phyloP scores from a whole-genome alignment of 805 yeast species.

The Kodamaea fukazawae region DNA sequence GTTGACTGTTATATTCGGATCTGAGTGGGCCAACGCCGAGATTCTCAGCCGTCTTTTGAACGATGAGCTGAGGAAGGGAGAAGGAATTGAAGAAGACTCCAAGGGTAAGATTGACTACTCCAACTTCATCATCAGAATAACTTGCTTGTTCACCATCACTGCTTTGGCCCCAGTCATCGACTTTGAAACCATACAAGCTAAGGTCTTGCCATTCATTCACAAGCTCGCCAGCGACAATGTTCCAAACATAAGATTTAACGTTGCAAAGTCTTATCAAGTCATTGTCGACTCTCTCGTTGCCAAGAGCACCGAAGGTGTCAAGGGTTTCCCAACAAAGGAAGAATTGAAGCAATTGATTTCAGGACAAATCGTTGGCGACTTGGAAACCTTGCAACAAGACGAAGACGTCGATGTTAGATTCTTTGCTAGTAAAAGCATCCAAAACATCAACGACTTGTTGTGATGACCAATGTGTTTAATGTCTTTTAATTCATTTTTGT shows the following conservation, averaged over 20 bases:
- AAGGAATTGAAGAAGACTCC: slow-evolving; percentile 21
- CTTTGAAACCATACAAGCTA: slow-evolving; percentile 52
- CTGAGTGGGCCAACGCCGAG: slow-evolving; percentile 87
- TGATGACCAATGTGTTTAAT: slow-evolving; percentile 1
- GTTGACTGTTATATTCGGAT: slow-evolving; percentile 83
- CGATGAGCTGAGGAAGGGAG: slow-evolving; percentile 15
- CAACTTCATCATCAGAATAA: slow-evolving; percentile 88
- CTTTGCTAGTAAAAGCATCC: slow-evolving; percentile 68
- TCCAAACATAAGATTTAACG: slow-evolving; percentile 93
- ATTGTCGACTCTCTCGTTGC: slow-evolving; percentile 52
- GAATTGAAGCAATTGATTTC: slow-evolving; percentile 28
- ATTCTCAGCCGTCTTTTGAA: slow-evolving; percentile 71
- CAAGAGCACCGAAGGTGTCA: slow-evolving; percentile 1
- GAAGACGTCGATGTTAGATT: slow-evolving; percentile 86
- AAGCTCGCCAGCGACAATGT: slow-evolving; percentile 75
- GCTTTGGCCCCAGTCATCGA: slow-evolving; percentile 71
- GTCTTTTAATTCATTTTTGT: slow-evolving; percentile 7
- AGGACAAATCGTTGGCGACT: slow-evolving; percentile 57
- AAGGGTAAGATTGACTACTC: slow-evolving; percentile 45
- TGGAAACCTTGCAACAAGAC: slow-evolving; percentile 66
- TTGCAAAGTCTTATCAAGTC: slow-evolving; percentile 76
- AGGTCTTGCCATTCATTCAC: slow-evolving; percentile 76
- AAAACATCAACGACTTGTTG: slow-evolving; percentile 24
- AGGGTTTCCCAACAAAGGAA: slow-evolving; percentile 12
- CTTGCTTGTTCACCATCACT: slow-evolving; percentile 86